phyloP scores from a whole-genome alignment of 1,284 basidiomycete species.

The Leccinum insigne region DNA sequence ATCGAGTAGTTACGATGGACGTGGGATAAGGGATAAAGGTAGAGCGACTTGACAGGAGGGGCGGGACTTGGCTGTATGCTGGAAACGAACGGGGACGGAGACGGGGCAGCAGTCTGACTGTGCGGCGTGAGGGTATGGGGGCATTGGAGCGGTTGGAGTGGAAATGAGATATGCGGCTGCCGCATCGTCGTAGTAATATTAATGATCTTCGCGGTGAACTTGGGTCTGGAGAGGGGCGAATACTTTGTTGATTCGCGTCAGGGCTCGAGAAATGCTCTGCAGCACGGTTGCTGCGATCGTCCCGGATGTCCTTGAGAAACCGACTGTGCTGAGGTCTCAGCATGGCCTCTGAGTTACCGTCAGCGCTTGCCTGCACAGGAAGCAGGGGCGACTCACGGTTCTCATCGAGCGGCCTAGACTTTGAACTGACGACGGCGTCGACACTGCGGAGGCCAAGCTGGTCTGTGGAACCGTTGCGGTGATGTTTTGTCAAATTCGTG shows the following conservation, averaged over 20 bases:
- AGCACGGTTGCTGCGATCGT: slow-evolving; percentile 20
- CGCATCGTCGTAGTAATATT: slow-evolving; percentile 50
- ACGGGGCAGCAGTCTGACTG: slow-evolving; percentile 68
- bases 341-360: slow-evolving; percentile 18
- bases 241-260: slow-evolving; percentile 10
- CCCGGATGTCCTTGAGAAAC: slow-evolving; percentile 18
- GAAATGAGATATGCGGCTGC: slow-evolving; percentile 55
- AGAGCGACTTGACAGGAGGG: slow-evolving; percentile 64
- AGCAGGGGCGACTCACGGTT: slow-evolving; percentile 27
- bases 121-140: slow-evolving; percentile 77
- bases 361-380: slow-evolving; percentile 14
- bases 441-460: slow-evolving; percentile 59
- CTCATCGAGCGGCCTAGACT: slow-evolving; percentile 35
- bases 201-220: slow-evolving; percentile 28
- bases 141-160: slow-evolving; percentile 63
- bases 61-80: slow-evolving; percentile 48
- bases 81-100: slow-evolving; percentile 60
- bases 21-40: slow-evolving; percentile 73
- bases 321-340: slow-evolving; percentile 22
- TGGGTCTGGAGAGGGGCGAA: slow-evolving; percentile 30
- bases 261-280: slow-evolving; percentile 19
- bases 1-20: slow-evolving; percentile 53
- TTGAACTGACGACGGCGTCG: slow-evolving; percentile 53
- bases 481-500: slow-evolving; percentile 28
- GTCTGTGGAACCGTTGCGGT: slow-evolving; percentile 51